Base-by-base conservation (phyloP, 768 basidiomycete species). In the Strobilomyces echinocephalus region DNA sequence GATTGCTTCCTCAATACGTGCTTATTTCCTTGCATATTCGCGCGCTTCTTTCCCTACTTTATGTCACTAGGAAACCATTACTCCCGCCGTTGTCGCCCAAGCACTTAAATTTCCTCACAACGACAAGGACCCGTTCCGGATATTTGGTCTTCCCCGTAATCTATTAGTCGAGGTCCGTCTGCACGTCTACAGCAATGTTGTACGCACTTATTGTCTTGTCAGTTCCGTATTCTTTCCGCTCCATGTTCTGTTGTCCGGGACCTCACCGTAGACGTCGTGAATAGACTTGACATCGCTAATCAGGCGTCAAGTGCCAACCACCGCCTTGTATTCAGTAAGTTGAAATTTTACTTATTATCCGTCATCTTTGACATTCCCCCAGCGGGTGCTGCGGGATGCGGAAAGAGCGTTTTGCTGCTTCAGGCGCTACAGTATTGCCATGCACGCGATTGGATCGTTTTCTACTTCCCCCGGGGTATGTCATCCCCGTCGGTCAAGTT, bases 401-500 rank as follows among this genome's bases (percentile, higher is more conserved):
- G 93, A 39, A 97, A 95, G 72, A 89, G 86, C 51, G 83, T 80
- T 55, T 67, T 89, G 9, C 70, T 95, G 30, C 72, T 94, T 9
- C 93, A 97, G 67, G 78, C 86, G 0, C 82, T 89, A 0, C 76
- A 87, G 36, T 84, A 90, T 57, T 85, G 83, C 33, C 60, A 78
- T 10, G 69, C 77, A 3, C 77, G 80, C 20, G 78, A 79, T 26
- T 94, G 91, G 88, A 77, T 95, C 20, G 89, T 92, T 16, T 69
- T 95, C 16, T 97, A 94, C 65, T 79, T 93, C 24, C 91, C 94
- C 4, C 76, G 86, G 71, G 82, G 91, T 89, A 31, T 45, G 77
- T 69, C 28, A 11, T 24, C 34, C 18, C 16, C 28, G 10, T 15
- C 35, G 8, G 43, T 21, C n/a, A 24, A 30, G 14, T 5, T 40